phyloP scores from a whole-genome alignment of 2,329 filamentous ascomycete species.

The Trichoderma brevicompactum region DNA sequence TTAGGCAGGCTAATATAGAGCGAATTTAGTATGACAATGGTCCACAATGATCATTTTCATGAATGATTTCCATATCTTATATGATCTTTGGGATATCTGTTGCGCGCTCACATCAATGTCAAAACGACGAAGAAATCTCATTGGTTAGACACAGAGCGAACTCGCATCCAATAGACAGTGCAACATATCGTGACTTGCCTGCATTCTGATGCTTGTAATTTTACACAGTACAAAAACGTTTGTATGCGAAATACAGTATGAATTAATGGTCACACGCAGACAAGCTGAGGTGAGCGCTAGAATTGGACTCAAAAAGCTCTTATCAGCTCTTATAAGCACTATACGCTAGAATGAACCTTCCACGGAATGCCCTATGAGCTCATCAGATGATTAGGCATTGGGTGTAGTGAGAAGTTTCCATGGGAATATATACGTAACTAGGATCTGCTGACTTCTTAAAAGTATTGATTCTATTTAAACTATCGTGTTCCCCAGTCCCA shows the following conservation, averaged over 20 bases:
- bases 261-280: not conserved
- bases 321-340: slow-evolving; percentile 6
- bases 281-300: slow-evolving; percentile 8
- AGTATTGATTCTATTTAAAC: too few relatives aligned
- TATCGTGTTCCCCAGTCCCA: too few relatives aligned
- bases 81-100: too few relatives aligned
- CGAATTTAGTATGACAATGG: too few relatives aligned
- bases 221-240: not conserved
- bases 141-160: not conserved
- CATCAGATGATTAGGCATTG: not conserved
- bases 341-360: not conserved
- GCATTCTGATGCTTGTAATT: not conserved
- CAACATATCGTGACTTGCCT: too few relatives aligned
- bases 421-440: not conserved
- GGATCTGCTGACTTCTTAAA: too few relatives aligned
- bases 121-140: not conserved
- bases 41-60: too few relatives aligned
- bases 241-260: not conserved
- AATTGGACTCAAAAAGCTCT: not conserved
- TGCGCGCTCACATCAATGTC: too few relatives aligned
- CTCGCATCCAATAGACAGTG: too few relatives aligned
- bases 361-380: not conserved
- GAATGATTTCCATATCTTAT: too few relatives aligned
- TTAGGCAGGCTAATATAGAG: too few relatives aligned
- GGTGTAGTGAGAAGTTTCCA: not conserved